Evolutionary conservation across 352 stramenopile species (phyloP).

Genomic region (Globisporangium spinosum): DNA sequence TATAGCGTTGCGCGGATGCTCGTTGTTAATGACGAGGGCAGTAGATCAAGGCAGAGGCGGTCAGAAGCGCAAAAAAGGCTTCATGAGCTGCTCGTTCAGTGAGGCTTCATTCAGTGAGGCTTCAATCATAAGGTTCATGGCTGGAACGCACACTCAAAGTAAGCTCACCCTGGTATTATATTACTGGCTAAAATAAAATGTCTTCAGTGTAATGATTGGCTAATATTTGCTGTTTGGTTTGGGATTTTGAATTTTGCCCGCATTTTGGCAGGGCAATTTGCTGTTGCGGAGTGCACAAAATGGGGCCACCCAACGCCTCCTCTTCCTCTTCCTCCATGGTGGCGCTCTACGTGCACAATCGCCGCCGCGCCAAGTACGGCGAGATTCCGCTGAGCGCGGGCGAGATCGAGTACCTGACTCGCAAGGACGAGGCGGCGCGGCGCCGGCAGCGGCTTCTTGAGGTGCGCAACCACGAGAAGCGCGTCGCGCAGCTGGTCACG

Average conservation of each 20-base stretch:
- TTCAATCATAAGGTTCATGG: too few species aligned
- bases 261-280: constrained; percentile 8
- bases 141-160: background rate
- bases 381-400: constrained; percentile 60
- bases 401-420: constrained; percentile 55
- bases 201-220: background rate
- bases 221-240: background rate
- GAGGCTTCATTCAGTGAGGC: too few species aligned
- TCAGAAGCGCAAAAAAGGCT: background rate
- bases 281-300: background rate
- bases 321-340: constrained; percentile 15
- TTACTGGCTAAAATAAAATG: background rate
- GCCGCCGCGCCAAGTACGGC: constrained; percentile 26
- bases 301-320: background rate
- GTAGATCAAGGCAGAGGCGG: too few species aligned
- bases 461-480: constrained; percentile 57
- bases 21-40: background rate
- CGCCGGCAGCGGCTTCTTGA: constrained; percentile 49
- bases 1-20: background rate
- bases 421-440: constrained; percentile 49
- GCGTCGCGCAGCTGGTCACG: constrained; percentile 62
- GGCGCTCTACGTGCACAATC: constrained; percentile 20
- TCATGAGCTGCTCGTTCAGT: background rate
- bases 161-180: background rate
- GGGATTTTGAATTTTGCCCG: constrained; percentile 9